Evolutionary conservation across 1,139 yeast species (phyloP).

Genomic region (Yamadazyma membranifaciens): DNA sequence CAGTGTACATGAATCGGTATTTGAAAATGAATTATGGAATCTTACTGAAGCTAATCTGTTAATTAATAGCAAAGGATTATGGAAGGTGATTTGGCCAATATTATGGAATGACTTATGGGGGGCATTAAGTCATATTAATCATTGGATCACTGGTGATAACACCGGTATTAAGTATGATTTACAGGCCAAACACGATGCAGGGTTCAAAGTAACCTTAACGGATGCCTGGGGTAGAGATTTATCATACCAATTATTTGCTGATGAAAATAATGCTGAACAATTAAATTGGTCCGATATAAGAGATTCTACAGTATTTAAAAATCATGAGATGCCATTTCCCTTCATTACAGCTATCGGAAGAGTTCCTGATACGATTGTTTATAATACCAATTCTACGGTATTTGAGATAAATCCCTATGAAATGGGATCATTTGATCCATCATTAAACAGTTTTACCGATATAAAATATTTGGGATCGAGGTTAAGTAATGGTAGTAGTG

Average conservation of each 20-base stretch:
- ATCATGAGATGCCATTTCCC: slow-evolving; percentile 44
- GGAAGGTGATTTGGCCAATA: slow-evolving; percentile 24
- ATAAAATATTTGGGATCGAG: slow-evolving; percentile 36
- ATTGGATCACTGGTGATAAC: slow-evolving; percentile 22
- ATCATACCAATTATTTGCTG: slow-evolving; percentile 36
- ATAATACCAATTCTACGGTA: slow-evolving; percentile 35
- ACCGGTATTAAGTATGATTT: slow-evolving; percentile 30
- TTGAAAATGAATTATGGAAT: slow-evolving; percentile 37
- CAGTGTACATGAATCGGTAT: slow-evolving; percentile 32
- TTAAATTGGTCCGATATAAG: slow-evolving; percentile 34
- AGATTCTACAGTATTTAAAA: slow-evolving; percentile 24
- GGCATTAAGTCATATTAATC: slow-evolving; percentile 29
- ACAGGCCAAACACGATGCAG: slow-evolving; percentile 30
- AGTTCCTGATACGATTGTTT: slow-evolving; percentile 32
- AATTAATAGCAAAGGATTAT: slow-evolving; percentile 23
- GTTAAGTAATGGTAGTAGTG: slow-evolving; percentile 30
- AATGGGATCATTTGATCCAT: slow-evolving; percentile 43
- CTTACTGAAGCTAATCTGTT: slow-evolving; percentile 29
- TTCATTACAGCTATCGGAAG: slow-evolving; percentile 36
- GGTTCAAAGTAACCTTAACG: slow-evolving; percentile 29
- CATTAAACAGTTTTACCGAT: slow-evolving; percentile 38
- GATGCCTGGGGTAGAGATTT: slow-evolving; percentile 42
- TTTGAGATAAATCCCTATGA: slow-evolving; percentile 44
- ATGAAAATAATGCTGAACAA: slow-evolving; percentile 23
- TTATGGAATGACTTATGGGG: slow-evolving; percentile 21